Percentiles rank a stretch among this genome's conserved stretches.
Conservation (phyloP, 768 basidiomycete species). For the Fistulinella prunicolor region DNA sequence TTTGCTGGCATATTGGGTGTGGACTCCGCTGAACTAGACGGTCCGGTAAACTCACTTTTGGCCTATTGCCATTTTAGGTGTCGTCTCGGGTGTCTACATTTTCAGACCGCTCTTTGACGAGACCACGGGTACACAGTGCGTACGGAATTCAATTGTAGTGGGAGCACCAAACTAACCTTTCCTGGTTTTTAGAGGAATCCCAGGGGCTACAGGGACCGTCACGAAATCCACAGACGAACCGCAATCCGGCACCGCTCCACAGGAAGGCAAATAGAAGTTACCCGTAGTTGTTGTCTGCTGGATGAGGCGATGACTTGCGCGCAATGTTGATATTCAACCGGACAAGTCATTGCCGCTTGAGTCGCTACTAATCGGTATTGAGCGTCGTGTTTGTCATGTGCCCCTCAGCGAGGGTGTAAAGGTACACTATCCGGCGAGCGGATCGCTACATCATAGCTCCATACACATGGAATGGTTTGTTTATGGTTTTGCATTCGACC, state of each 20-base stretch:
- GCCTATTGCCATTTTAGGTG: constrained; percentile 36
- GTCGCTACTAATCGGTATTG: background rate
- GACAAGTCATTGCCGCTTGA: background rate
- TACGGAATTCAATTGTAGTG: background rate
- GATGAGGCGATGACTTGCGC: background rate
- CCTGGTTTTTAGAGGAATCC: constrained; percentile 12
- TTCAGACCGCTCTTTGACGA: constrained; percentile 50
- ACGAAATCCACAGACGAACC: constrained; percentile 1
- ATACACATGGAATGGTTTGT: constrained; percentile 5
- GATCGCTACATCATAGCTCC: constrained; percentile 7
- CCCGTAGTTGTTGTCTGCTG: background rate
- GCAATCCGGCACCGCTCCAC: constrained; percentile 3
- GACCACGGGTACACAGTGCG: constrained; percentile 14
- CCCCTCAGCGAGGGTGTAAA: constrained; percentile 9
- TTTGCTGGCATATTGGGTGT: constrained; percentile 59
- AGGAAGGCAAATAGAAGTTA: constrained; percentile 9
- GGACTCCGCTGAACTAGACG: background rate
- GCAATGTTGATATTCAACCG: background rate
- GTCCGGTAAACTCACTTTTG: constrained; percentile 1
- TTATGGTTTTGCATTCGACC: constrained; percentile 12
- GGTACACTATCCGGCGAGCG: constrained; percentile 8
- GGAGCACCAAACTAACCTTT: background rate
- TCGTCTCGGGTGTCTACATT: constrained; percentile 63
- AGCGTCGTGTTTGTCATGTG: constrained; percentile 12
- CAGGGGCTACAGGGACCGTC: background rate